Base-by-base conservation (phyloP, 2,329 filamentous ascomycete species). In the Aspergillus fischeri region DNA sequence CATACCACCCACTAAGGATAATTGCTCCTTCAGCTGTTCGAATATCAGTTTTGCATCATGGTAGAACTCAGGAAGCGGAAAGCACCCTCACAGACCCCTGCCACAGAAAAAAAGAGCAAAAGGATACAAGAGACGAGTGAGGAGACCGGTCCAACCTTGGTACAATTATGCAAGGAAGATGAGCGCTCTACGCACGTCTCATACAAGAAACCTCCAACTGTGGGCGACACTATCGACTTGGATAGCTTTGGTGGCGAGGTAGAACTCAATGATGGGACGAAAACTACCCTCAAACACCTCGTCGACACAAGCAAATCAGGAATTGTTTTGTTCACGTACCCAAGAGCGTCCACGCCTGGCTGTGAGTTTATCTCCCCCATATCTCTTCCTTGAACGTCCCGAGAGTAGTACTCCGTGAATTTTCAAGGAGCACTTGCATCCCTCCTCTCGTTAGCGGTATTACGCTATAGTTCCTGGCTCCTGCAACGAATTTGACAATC, bases 251-350 rank as follows among this genome's bases (percentile, higher is more conserved):
- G 84, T 56, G 83, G 83, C 55, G 87, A 94, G 70, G 78, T 99
- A 62, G 86, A 94, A 80, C 94, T 88, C 61, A 86, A 97, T 64
- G 91, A 96, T 62, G 92, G 92, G 67, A 79, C 82, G 54, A 90
- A 88, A 77, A 92, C 89, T 5, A 91, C 86, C 1, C 79, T 99
- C 58, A 88, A 91, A 77, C 81, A 86, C 66, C 85, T 99, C 25
- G 83, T 97, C 51, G 88, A 91, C 52, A 84, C 89, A 70, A 96
- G 92, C 82, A 87, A 90, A 77, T 81, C 84, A 38, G 94, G 93
- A 27, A 89, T 97, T 47, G 91, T 96, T 35, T 79, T 97, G 29
- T 97, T 99, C 75, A 97, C 92, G 32, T 97, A 97, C 72, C 94
- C 94, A 58, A 95, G 90, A 78, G 94, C 94, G 11, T 94, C 89